Percentiles rank a stretch among this genome's conserved stretches.
Conservation (phyloP, 306 rosid species). For the Corylus avellana region DNA sequence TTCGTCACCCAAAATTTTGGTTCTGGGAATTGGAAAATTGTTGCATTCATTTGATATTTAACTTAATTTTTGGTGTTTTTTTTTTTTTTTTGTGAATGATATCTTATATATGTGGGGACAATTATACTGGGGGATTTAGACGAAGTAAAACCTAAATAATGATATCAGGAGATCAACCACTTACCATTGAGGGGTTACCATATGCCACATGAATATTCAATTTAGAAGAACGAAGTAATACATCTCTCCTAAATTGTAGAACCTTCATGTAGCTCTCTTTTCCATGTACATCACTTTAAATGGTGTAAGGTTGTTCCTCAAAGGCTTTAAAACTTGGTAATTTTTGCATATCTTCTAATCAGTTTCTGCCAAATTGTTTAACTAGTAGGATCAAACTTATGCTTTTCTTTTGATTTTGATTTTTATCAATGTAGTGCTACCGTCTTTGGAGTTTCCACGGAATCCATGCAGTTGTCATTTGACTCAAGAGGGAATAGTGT, state of each 20-base stretch:
- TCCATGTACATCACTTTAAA: background rate
- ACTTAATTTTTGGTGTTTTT: background rate
- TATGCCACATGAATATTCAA: background rate
- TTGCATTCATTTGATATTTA: background rate
- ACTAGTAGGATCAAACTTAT: slow-evolving; percentile 6
- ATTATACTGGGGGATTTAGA: background rate
- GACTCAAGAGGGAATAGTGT: slow-evolving; percentile 93
- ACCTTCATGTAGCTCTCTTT: background rate
- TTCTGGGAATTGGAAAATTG: background rate
- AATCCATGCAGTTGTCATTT: slow-evolving; percentile 86
- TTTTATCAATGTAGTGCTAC: slow-evolving; percentile 58
- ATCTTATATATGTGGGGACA: background rate
- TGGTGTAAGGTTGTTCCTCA: background rate
- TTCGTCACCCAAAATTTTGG: background rate
- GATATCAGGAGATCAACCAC: background rate
- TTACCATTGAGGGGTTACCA: background rate
- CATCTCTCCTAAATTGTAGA: background rate
- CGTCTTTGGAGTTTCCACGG: slow-evolving; percentile 92
- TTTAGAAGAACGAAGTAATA: background rate
- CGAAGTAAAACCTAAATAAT: background rate
- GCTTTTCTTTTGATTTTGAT: slow-evolving; percentile 22
- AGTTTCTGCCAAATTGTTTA: background rate
- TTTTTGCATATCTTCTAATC: background rate
- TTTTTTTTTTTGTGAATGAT: background rate
- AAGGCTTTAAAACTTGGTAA: background rate